phyloP scores from a whole-genome alignment of 306 rosid genomes.

The Fagus crenata region DNA sequence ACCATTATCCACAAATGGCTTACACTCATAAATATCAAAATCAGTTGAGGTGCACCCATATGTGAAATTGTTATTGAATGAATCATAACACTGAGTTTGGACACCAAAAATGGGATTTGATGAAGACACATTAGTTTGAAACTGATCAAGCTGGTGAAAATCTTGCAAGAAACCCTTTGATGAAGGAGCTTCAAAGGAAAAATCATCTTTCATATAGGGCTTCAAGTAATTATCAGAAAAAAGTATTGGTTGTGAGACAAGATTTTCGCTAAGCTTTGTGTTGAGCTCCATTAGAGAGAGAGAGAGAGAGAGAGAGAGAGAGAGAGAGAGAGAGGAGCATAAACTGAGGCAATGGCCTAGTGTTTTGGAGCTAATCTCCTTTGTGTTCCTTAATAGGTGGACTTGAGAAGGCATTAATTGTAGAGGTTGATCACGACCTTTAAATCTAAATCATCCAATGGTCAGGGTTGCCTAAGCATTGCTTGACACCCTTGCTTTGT shows the following conservation, averaged over 20 bases:
- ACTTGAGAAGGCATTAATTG: slow-evolving; percentile 37
- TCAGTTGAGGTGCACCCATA: slow-evolving; percentile 33
- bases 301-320: too few relatives aligned
- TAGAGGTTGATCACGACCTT: slow-evolving; percentile 30
- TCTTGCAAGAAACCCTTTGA: slow-evolving; percentile 66
- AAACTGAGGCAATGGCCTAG: slow-evolving; percentile 23
- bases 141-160: slow-evolving; percentile 56
- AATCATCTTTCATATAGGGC: slow-evolving; percentile 45
- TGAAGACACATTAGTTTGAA: slow-evolving; percentile 44
- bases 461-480: slow-evolving; percentile 34
- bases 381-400: slow-evolving; percentile 51
- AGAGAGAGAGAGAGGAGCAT: slow-evolving; percentile 31
- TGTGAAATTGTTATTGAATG: slow-evolving; percentile 34
- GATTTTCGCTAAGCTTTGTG: slow-evolving; percentile 40
- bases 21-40: slow-evolving; percentile 42
- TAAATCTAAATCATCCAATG: slow-evolving; percentile 41
- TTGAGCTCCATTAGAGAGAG: slow-evolving; percentile 56
- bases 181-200: slow-evolving; percentile 42
- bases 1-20: slow-evolving; percentile 48
- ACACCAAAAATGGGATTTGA: slow-evolving; percentile 46
- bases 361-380: slow-evolving; percentile 26
- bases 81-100: slow-evolving; percentile 43
- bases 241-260: slow-evolving; percentile 36
- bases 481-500: neutral
- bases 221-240: slow-evolving; percentile 38